Evolutionary conservation across 768 basidiomycete genomes (phyloP).

Genomic region (Amanita muscaria): DNA sequence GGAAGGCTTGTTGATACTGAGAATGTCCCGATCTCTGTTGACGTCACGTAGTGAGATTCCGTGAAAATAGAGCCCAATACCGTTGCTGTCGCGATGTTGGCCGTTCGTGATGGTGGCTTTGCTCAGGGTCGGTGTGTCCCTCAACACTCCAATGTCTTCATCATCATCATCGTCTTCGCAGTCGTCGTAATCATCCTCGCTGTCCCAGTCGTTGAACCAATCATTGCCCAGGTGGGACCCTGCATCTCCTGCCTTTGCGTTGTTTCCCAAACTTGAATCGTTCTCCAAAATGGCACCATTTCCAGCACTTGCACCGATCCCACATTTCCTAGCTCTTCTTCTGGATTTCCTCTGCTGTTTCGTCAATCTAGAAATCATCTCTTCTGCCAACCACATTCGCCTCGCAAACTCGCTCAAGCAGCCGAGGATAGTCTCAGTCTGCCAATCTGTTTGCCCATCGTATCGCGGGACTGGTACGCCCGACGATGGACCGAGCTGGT

Average conservation of each 20-base stretch:
- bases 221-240: not conserved
- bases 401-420: slow-evolving; percentile 41
- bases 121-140: not conserved
- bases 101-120: not conserved
- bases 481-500: slow-evolving; percentile 43
- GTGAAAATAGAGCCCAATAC: not conserved
- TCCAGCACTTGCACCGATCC: not conserved
- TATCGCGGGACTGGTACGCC: slow-evolving; percentile 44
- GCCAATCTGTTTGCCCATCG: slow-evolving; percentile 46
- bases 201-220: not conserved
- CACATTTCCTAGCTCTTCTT: slow-evolving; percentile 16
- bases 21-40: slow-evolving; percentile 1
- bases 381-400: slow-evolving; percentile 51
- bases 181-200: not conserved
- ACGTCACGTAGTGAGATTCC: not conserved
- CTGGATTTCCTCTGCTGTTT: slow-evolving; percentile 23
- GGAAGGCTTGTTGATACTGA: not conserved
- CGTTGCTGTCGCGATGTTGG: not conserved
- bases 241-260: not conserved
- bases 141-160: not conserved
- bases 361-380: slow-evolving; percentile 30
- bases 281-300: no score
- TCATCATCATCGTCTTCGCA: slow-evolving; percentile 1
- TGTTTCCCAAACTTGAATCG: not conserved
- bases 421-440: slow-evolving; percentile 48